phyloP scores from a whole-genome alignment of 371 early-diverging fungal species.

The Thermomucor indicae-seudaticae region DNA sequence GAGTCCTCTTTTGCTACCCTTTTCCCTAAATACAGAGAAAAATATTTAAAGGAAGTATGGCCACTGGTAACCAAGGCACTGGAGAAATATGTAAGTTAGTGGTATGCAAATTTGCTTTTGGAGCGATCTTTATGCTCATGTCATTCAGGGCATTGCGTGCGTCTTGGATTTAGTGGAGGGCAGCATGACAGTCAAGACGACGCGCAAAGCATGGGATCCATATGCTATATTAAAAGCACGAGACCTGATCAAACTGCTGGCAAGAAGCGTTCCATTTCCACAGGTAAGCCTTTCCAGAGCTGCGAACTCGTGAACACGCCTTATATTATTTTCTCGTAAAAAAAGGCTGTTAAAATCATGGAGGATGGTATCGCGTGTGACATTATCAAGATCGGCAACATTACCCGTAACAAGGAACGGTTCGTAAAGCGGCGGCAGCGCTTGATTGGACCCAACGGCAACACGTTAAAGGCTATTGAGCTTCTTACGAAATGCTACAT shows the following conservation, averaged over 20 bases:
- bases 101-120: not conserved
- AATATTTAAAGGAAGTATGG: slow-evolving; percentile 94
- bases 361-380: slow-evolving; percentile 96
- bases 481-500: slow-evolving; percentile 96
- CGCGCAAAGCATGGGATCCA: slow-evolving; percentile 96
- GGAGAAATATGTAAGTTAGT: slow-evolving; percentile 64
- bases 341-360: slow-evolving; percentile 81
- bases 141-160: slow-evolving; percentile 81
- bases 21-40: slow-evolving; percentile 98
- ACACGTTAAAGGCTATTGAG: slow-evolving; percentile 98
- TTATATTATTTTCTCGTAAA: slow-evolving; percentile 2
- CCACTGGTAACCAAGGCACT: slow-evolving; percentile 89
- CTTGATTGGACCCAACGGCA: slow-evolving; percentile 96
- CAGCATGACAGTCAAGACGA: slow-evolving; percentile 97
- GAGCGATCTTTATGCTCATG: not conserved
- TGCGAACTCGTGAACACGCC: too few species aligned
- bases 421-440: slow-evolving; percentile 98
- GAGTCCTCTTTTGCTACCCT: slow-evolving; percentile 97
- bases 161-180: slow-evolving; percentile 95
- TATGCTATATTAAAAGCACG: slow-evolving; percentile 96
- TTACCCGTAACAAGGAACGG: slow-evolving; percentile 93
- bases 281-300: slow-evolving; percentile 56
- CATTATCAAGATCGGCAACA: slow-evolving; percentile 96
- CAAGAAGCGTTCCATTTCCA: slow-evolving; percentile 93
- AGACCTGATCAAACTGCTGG: slow-evolving; percentile 94